Conservation (phyloP, 176 grass and related monocot genomes). For the Phoenix roebelenii region DNA sequence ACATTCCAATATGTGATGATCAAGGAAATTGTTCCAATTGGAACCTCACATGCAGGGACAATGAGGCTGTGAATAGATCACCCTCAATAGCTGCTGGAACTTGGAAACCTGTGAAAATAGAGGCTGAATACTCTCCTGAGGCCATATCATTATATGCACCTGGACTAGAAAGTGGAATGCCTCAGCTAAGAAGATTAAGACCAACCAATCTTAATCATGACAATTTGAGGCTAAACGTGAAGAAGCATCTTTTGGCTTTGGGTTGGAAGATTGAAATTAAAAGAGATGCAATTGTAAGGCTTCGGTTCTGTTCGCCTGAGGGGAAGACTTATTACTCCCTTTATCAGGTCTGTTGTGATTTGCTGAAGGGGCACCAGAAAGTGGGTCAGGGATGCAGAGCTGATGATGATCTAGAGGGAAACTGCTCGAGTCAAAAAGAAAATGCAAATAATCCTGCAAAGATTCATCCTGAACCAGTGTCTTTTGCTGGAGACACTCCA, state of each 20-base stretch:
- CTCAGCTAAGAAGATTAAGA: slow-evolving; percentile 16
- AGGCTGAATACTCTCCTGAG: slow-evolving; percentile 35
- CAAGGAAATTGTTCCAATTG: too few relatives aligned
- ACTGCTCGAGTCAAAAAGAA: too few relatives aligned
- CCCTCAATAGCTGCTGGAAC: not conserved
- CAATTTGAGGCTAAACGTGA: slow-evolving; percentile 24
- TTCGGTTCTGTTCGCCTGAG: slow-evolving; percentile 35
- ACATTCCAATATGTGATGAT: too few relatives aligned
- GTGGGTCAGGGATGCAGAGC: slow-evolving; percentile 6
- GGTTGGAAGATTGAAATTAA: slow-evolving; percentile 55
- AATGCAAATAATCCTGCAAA: too few relatives aligned
- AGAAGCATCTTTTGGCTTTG: slow-evolving; percentile 57
- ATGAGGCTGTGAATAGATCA: not conserved
- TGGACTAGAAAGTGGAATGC: not conserved
- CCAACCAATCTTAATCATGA: not conserved
- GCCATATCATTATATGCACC: slow-evolving; percentile 28
- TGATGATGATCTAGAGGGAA: slow-evolving; percentile 1
- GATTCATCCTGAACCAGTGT: too few relatives aligned
- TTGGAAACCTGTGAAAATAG: slow-evolving; percentile 33
- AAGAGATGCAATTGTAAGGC: slow-evolving; percentile 14
- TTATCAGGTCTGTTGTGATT: slow-evolving; percentile 19
- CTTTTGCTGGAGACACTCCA: not conserved
- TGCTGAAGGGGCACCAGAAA: slow-evolving; percentile 21
- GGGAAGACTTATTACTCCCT: slow-evolving; percentile 43
- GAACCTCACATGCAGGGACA: too few relatives aligned